Conservation (phyloP, 2,329 filamentous ascomycete genomes). For the Septoria linicola region DNA sequence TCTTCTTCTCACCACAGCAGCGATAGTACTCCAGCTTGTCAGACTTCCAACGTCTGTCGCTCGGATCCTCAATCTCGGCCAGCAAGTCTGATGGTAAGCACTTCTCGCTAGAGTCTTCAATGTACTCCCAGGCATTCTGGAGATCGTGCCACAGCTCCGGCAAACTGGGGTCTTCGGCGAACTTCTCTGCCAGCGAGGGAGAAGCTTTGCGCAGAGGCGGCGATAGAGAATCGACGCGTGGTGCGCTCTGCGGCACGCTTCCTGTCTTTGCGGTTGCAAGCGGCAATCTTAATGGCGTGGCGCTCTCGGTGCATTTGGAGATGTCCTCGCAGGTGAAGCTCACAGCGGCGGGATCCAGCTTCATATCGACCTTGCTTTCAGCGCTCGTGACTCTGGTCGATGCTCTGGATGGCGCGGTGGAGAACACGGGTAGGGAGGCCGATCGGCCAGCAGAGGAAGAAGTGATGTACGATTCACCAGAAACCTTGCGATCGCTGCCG, state of each 20-base stretch:
- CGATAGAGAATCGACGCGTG: not conserved
- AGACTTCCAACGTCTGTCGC: not conserved
- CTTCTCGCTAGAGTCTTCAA: not conserved
- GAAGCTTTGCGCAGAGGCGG: not conserved
- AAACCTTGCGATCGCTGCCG: too few relatives aligned
- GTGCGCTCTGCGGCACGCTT: not conserved
- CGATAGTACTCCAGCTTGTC: not conserved
- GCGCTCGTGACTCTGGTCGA: too few relatives aligned
- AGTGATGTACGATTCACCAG: not conserved
- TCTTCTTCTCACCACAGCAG: conserved; percentile 8
- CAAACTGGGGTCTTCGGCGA: not conserved
- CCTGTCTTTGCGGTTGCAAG: not conserved
- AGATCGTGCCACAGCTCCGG: not conserved
- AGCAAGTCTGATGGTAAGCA: not conserved
- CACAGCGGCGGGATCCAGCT: not conserved
- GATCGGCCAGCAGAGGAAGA: not conserved
- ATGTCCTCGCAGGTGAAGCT: not conserved
- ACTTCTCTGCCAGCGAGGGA: not conserved
- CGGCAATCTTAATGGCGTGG: not conserved
- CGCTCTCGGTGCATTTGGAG: not conserved
- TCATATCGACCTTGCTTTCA: not conserved
- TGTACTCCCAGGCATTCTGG: not conserved
- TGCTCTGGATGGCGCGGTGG: too few relatives aligned
- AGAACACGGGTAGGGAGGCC: too few relatives aligned
- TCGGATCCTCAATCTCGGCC: not conserved